These are phyloP conservation scores for Eimeria tenella DNA, from an alignment of 169 alveolate genomes.

Conservation along the genomic window DNA sequence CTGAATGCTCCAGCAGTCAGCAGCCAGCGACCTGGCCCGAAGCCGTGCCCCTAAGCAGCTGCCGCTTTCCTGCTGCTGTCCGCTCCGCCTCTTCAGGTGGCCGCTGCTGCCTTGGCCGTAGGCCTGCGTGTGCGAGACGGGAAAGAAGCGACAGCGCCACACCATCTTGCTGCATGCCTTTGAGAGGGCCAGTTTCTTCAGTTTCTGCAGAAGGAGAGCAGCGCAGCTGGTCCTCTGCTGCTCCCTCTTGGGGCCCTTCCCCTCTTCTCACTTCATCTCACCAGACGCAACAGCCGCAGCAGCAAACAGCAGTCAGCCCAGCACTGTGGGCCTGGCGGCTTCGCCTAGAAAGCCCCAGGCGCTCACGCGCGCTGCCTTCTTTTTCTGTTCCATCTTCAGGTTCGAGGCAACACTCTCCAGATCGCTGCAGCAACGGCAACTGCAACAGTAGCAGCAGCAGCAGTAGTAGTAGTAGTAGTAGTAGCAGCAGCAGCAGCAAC, in stretches of 20 bases:
- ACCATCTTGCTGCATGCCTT: background rate
- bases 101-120: too few species aligned
- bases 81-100: background rate
- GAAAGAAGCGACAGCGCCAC: conserved; percentile 1
- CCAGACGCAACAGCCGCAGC: conserved; percentile 29
- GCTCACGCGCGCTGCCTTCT: background rate
- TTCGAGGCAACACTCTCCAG: background rate
- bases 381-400: background rate
- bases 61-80: background rate
- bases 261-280: background rate
- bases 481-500: conserved; percentile 37
- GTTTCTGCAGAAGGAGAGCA: background rate
- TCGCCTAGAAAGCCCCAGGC: conserved; percentile 15
- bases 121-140: background rate
- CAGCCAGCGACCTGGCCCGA: too few species aligned
- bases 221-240: background rate
- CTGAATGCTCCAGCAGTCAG: background rate
- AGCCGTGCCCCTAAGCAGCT: background rate
- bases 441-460: conserved; percentile 38
- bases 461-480: conserved; percentile 8
- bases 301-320: conserved; percentile 30
- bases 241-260: background rate
- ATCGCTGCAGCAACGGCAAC: background rate
- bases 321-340: conserved; percentile 31
- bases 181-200: background rate